Conservation (phyloP, 768 basidiomycete genomes). For the Lentinus brumalis region DNA sequence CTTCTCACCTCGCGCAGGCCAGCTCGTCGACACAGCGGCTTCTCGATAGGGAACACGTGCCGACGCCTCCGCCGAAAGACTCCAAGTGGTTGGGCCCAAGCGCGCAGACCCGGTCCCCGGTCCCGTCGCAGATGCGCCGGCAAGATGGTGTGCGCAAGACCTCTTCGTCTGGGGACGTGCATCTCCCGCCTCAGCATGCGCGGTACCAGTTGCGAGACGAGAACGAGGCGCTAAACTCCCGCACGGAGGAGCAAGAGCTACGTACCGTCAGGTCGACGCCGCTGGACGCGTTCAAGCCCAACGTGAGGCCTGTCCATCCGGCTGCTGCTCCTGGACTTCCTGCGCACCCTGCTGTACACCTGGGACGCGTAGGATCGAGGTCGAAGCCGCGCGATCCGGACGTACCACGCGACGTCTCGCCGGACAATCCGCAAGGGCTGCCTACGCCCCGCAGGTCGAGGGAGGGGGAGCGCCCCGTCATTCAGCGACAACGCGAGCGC, state of each 20-base stretch:
- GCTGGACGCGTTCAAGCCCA: slow-evolving; percentile 1
- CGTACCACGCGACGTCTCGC: slow-evolving; percentile 14
- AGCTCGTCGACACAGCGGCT: neutral
- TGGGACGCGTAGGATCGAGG: neutral
- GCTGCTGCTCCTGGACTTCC: neutral
- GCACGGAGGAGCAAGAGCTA: neutral
- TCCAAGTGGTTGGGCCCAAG: neutral
- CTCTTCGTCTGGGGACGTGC: slow-evolving; percentile 11
- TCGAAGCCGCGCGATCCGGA: slow-evolving; percentile 6
- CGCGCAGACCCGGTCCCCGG: neutral
- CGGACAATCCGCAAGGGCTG: slow-evolving; percentile 14
- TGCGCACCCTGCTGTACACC: neutral
- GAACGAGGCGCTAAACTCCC: neutral
- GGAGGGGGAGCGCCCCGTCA: slow-evolving; percentile 1
- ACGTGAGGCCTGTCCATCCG: neutral
- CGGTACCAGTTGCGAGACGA: slow-evolving; percentile 3
- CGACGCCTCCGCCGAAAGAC: neutral
- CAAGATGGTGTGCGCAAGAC: slow-evolving; percentile 1
- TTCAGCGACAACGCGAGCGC: neutral
- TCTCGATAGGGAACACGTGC: neutral
- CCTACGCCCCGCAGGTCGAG: slow-evolving; percentile 7
- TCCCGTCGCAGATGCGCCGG: neutral
- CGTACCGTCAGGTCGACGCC: slow-evolving; percentile 10
- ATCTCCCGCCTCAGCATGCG: neutral
- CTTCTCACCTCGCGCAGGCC: neutral